Conservation (phyloP, 371 early-diverging fungal genomes). For the Lichtheimia ornata region DNA sequence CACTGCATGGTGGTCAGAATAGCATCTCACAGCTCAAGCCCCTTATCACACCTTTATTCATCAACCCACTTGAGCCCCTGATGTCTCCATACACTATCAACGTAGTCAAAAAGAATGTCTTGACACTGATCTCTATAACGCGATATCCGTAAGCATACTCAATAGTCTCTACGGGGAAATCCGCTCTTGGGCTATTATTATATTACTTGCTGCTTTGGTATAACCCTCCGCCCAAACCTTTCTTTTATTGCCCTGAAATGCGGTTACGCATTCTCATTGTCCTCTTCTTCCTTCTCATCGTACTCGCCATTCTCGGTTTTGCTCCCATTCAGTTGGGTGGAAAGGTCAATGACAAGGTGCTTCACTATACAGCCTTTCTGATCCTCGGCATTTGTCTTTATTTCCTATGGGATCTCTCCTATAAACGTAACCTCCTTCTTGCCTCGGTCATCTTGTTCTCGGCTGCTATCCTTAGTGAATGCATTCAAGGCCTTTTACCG, state of each 20-base stretch:
- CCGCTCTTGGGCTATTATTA: too few relatives aligned
- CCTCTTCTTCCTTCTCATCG: conserved; percentile 31
- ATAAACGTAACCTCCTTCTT: conserved; percentile 38
- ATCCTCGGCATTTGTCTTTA: conserved; percentile 38
- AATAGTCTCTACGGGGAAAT: too few relatives aligned
- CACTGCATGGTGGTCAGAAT: too few relatives aligned
- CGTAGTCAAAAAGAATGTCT: too few relatives aligned
- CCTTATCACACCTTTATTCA: too few relatives aligned
- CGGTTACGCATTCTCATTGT: conserved; percentile 34
- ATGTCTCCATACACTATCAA: too few relatives aligned
- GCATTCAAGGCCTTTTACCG: conserved; percentile 47
- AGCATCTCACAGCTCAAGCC: too few relatives aligned
- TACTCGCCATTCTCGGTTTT: conserved; percentile 49
- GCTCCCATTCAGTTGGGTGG: conserved; percentile 41
- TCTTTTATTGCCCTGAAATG: conserved; percentile 20
- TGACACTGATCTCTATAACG: too few relatives aligned
- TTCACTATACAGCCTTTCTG: conserved; percentile 41
- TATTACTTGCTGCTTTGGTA: too few relatives aligned
- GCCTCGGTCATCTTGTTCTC: conserved; percentile 22
- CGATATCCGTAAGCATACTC: too few relatives aligned
- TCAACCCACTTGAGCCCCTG: too few relatives aligned
- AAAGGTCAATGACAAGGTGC: conserved; percentile 42
- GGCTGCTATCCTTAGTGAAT: conserved; percentile 41
- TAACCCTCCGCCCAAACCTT: too few relatives aligned
- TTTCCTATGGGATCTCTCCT: conserved; percentile 46